A percentile compares a stretch with the other conserved stretches of the same genome.
Evolutionary conservation across 2,329 filamentous ascomycete species (phyloP).

Genomic region (Botrytis tulipae): DNA sequence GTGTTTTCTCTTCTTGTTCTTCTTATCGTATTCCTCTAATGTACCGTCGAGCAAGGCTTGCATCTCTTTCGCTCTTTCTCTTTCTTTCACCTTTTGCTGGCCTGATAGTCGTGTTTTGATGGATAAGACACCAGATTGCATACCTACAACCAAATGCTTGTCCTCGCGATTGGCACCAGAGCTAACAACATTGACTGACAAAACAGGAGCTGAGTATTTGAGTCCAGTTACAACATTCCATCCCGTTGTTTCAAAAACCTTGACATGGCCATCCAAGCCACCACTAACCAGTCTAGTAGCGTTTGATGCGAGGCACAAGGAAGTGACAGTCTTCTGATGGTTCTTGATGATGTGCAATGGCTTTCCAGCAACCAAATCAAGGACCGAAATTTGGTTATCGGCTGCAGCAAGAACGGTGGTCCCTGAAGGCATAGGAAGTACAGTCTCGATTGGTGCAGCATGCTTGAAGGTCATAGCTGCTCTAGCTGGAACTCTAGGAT

Average conservation of each 20-base stretch:
- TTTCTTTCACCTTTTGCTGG: slow-evolving; percentile 71
- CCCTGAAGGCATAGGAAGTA: slow-evolving; percentile 83
- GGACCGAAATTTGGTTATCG: slow-evolving; percentile 82
- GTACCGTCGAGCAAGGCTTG: slow-evolving; percentile 73
- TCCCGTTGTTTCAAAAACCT: slow-evolving; percentile 87
- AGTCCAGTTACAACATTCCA: slow-evolving; percentile 97
- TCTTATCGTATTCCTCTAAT: slow-evolving; percentile 74
- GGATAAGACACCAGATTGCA: slow-evolving; percentile 90
- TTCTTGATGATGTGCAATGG: slow-evolving; percentile 85
- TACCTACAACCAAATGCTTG: slow-evolving; percentile 90
- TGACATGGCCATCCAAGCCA: slow-evolving; percentile 91
- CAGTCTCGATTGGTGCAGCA: slow-evolving; percentile 79
- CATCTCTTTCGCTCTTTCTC: slow-evolving; percentile 82
- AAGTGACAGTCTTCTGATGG: slow-evolving; percentile 97
- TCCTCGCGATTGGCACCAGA: slow-evolving; percentile 70
- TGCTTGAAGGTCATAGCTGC: slow-evolving; percentile 94
- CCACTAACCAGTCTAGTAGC: slow-evolving; percentile 81
- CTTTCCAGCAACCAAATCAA: slow-evolving; percentile 89
- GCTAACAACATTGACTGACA: slow-evolving; percentile 75
- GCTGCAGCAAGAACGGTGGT: slow-evolving; percentile 83
- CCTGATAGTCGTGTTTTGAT: slow-evolving; percentile 86
- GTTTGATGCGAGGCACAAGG: slow-evolving; percentile 76
- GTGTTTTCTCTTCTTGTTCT: slow-evolving; percentile 65
- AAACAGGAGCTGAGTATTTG: slow-evolving; percentile 89
- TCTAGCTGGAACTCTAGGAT: slow-evolving; percentile 69